Percentiles rank a stretch among this genome's conserved stretches.
phyloP scores from a whole-genome alignment of 495 filamentous ascomycete species.

The Aspergillus funiculosus region DNA sequence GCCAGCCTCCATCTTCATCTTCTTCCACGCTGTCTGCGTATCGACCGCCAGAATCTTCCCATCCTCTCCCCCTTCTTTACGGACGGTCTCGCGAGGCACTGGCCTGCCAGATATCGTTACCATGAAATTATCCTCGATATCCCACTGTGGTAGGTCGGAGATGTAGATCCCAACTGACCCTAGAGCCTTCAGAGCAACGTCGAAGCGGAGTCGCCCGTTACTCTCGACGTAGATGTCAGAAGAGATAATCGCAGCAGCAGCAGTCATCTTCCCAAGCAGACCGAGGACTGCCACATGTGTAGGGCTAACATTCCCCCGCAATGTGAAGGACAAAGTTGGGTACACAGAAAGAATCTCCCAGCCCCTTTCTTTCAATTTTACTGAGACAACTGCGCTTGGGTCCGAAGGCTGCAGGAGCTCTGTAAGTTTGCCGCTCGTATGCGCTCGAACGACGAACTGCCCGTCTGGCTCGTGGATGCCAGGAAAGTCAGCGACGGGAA shows the following conservation, averaged over 20 bases:
- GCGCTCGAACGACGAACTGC: slow-evolving; percentile 66
- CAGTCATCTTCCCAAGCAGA: slow-evolving; percentile 83
- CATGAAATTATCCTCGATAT: slow-evolving; percentile 64
- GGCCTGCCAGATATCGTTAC: slow-evolving; percentile 65
- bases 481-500: slow-evolving; percentile 65
- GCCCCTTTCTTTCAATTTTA: slow-evolving; percentile 56
- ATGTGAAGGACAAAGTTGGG: slow-evolving; percentile 52
- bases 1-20: slow-evolving; percentile 60
- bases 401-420: slow-evolving; percentile 36
- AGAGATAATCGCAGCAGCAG: slow-evolving; percentile 65
- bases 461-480: slow-evolving; percentile 46
- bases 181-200: slow-evolving; percentile 69
- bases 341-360: slow-evolving; percentile 82
- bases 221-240: slow-evolving; percentile 51
- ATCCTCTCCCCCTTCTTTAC: slow-evolving; percentile 46
- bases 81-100: slow-evolving; percentile 62
- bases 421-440: slow-evolving; percentile 61
- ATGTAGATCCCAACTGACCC: slow-evolving; percentile 69
- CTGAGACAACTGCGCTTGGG: slow-evolving; percentile 43
- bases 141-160: slow-evolving; percentile 54
- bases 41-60: slow-evolving; percentile 68
- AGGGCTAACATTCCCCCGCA: slow-evolving; percentile 18
- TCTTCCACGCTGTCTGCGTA: slow-evolving; percentile 70
- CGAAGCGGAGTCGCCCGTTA: slow-evolving; percentile 56
- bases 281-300: slow-evolving; percentile 65